These are phyloP conservation scores for Cladophialophora immunda DNA, from an alignment of 2,329 filamentous ascomycete genomes.

Conservation along the genomic window DNA sequence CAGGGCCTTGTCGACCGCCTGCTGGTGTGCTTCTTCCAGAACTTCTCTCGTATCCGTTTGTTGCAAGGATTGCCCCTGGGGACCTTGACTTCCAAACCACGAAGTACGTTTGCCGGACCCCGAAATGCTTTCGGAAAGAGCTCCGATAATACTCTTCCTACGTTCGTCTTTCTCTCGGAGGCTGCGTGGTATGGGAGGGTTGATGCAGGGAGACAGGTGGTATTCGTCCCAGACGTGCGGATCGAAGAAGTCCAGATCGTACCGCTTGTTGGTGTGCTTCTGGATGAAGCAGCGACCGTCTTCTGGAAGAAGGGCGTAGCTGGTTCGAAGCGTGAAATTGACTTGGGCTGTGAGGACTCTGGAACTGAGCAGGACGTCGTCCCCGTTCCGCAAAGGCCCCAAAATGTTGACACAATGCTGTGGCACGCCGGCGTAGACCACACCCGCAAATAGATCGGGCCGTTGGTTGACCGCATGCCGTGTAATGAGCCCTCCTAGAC, in stretches of 20 bases:
- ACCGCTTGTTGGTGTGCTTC: constrained; percentile 79
- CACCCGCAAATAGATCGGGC: constrained; percentile 85
- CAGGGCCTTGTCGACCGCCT: constrained; percentile 45
- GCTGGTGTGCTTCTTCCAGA: constrained; percentile 21
- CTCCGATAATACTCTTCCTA: constrained; percentile 52
- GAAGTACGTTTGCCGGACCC: constrained; percentile 36
- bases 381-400: constrained; percentile 88
- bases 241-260: constrained; percentile 85
- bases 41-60: constrained; percentile 5
- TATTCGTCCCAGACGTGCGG: constrained; percentile 80
- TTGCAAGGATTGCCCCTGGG: constrained; percentile 1
- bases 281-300: constrained; percentile 89
- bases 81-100: constrained; percentile 26
- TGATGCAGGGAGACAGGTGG: constrained; percentile 79
- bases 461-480: constrained; percentile 85
- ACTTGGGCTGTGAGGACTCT: constrained; percentile 90
- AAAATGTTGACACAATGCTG: constrained; percentile 90
- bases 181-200: constrained; percentile 67
- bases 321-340: constrained; percentile 89
- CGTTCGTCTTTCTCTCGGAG: constrained; percentile 45
- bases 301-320: constrained; percentile 83
- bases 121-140: constrained; percentile 58
- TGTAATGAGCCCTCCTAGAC: constrained; percentile 83
- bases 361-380: constrained; percentile 87
- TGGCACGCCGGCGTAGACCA: constrained; percentile 85